Evolutionary conservation across 2,329 filamentous ascomycete species (phyloP).

Genomic region (Botrytis paeoniae): DNA sequence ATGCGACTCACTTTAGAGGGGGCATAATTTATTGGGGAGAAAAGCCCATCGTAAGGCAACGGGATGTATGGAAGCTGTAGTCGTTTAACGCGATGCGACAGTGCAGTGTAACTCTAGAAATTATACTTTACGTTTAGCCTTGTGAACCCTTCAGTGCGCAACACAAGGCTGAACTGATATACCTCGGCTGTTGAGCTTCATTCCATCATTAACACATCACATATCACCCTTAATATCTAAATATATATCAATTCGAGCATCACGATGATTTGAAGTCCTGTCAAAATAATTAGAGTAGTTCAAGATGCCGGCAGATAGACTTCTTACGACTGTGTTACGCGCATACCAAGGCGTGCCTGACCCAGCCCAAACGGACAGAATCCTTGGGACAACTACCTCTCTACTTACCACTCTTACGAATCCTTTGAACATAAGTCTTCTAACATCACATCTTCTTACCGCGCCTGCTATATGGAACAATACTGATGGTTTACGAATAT

Average conservation of each 20-base stretch:
- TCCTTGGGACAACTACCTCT: constrained; percentile 51
- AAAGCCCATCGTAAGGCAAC: neutral
- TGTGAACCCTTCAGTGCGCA: neutral
- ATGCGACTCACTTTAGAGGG: constrained; percentile 26
- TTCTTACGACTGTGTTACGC: constrained; percentile 37
- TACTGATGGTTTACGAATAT: constrained; percentile 50
- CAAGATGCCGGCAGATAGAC: constrained; percentile 36
- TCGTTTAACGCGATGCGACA: neutral
- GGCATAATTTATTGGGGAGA: constrained; percentile 19
- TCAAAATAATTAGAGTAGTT: neutral
- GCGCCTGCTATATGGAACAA: constrained; percentile 56
- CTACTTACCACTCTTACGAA: constrained; percentile 57
- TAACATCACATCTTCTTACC: constrained; percentile 56
- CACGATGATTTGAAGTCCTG: neutral
- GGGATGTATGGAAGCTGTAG: neutral
- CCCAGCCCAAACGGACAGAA: constrained; percentile 31
- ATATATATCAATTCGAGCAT: neutral
- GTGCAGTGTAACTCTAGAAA: constrained; percentile 2
- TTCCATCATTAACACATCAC: constrained; percentile 7
- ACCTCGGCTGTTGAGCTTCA: constrained; percentile 4
- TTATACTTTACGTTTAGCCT: neutral
- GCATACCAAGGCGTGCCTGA: constrained; percentile 35
- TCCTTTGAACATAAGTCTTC: constrained; percentile 55
- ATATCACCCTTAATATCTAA: neutral
- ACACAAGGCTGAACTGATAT: constrained; percentile 4